These are phyloP conservation scores for Paecilomyces niveus DNA, from an alignment of 2,329 filamentous ascomycete species.

Conservation along the genomic window DNA sequence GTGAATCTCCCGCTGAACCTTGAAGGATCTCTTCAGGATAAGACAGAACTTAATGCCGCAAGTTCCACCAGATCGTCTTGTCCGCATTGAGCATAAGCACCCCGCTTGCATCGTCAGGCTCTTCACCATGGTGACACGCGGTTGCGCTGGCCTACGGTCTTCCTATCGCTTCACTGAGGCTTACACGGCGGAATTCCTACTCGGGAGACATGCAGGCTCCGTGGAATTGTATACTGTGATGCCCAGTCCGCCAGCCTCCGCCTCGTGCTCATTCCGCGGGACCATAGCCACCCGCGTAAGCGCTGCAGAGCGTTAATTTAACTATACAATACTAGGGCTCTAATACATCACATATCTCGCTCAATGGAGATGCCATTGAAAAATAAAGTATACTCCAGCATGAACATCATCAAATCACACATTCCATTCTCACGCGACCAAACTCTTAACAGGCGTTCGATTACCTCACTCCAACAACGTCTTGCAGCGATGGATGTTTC, in stretches of 20 bases:
- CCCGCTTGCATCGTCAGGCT: not conserved
- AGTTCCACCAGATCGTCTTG: not conserved
- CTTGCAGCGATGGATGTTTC: too few species aligned
- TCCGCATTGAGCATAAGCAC: not conserved
- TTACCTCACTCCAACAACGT: too few species aligned
- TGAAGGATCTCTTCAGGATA: not conserved
- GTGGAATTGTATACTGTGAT: not conserved
- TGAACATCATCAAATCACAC: not conserved
- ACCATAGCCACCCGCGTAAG: not conserved
- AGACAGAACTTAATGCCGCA: not conserved
- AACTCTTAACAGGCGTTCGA: too few species aligned
- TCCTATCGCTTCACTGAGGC: not conserved
- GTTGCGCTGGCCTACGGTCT: not conserved
- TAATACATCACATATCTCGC: not conserved
- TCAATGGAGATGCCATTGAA: not conserved
- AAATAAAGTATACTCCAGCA: not conserved
- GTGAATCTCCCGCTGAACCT: not conserved
- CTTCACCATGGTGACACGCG: not conserved
- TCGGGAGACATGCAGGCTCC: not conserved
- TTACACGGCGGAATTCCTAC: not conserved
- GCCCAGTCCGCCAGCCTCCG: not conserved
- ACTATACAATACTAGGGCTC: not conserved
- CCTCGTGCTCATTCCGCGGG: not conserved
- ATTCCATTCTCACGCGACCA: not conserved
- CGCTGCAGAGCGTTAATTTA: not conserved